These are phyloP conservation scores for Penicillium capsulatum DNA, from an alignment of 2,329 filamentous ascomycete species.

Conservation along the genomic window DNA sequence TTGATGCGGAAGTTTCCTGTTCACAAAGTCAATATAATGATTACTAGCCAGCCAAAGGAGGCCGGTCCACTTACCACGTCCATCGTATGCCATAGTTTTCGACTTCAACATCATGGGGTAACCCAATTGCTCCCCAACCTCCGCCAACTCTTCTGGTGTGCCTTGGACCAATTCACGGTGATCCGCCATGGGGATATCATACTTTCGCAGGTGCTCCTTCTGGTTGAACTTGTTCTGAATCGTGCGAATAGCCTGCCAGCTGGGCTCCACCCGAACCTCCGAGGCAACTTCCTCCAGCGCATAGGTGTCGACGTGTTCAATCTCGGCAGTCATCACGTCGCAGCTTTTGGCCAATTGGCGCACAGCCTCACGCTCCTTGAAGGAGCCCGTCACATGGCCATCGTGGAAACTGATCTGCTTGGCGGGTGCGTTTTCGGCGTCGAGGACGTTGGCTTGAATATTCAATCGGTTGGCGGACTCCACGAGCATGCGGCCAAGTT, in stretches of 20 bases:
- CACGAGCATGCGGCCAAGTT: slow-evolving; percentile 88
- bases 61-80: slow-evolving; percentile 66
- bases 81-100: slow-evolving; percentile 85
- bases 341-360: slow-evolving; percentile 69
- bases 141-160: slow-evolving; percentile 57
- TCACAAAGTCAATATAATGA: slow-evolving; percentile 7
- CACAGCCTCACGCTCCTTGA: slow-evolving; percentile 77
- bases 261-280: slow-evolving; percentile 67
- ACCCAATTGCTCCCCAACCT: slow-evolving; percentile 62
- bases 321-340: slow-evolving; percentile 86
- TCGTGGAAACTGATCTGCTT: slow-evolving; percentile 77
- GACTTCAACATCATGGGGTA: slow-evolving; percentile 92
- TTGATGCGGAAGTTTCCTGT: slow-evolving; percentile 64
- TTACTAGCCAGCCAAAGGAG: no score
- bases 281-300: slow-evolving; percentile 78
- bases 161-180: slow-evolving; percentile 63
- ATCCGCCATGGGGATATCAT: slow-evolving; percentile 67
- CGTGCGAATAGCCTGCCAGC: slow-evolving; percentile 77
- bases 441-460: slow-evolving; percentile 73
- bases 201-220: slow-evolving; percentile 70
- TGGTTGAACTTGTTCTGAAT: slow-evolving; percentile 94
- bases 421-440: slow-evolving; percentile 70
- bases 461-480: slow-evolving; percentile 79
- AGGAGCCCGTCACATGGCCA: slow-evolving; percentile 77
- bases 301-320: slow-evolving; percentile 90